Percentiles rank a stretch among this genome's conserved stretches.
Evolutionary conservation across 2,329 filamentous ascomycete species (phyloP).

Genomic region (Aspergillus felis): DNA sequence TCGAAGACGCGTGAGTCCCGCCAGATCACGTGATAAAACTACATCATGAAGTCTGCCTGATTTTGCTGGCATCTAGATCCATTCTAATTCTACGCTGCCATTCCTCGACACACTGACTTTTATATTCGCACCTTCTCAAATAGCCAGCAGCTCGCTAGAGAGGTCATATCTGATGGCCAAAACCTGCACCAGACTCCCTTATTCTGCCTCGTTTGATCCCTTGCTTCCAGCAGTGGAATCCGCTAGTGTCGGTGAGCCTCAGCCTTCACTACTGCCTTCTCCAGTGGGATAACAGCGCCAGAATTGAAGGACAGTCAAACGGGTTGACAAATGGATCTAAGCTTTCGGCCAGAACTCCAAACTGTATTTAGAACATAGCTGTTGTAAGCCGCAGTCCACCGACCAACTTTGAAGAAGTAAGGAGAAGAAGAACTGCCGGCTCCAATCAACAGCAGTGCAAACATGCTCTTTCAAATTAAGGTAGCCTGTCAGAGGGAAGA

Average conservation of each 20-base stretch:
- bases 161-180: not conserved
- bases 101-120: not conserved
- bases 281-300: not conserved
- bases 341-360: not conserved
- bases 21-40: slow-evolving; percentile 13
- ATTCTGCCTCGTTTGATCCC: not conserved
- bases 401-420: too few species aligned
- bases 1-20: slow-evolving; percentile 14
- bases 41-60: slow-evolving; percentile 1
- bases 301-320: too few species aligned
- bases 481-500: not conserved
- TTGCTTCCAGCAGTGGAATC: not conserved
- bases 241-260: not conserved
- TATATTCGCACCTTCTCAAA: not conserved
- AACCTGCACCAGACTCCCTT: not conserved
- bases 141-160: not conserved
- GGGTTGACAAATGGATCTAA: not conserved
- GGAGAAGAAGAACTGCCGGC: too few species aligned
- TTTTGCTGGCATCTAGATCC: not conserved
- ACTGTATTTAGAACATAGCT: not conserved
- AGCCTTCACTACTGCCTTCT: not conserved
- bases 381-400: too few species aligned
- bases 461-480: too few species aligned
- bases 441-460: too few species aligned
- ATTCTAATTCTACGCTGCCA: not conserved